Evolutionary conservation across 1,139 yeast species (phyloP), one percentile per base, ranked within the genome.

Genomic region (Sugiyamaella novakii): DNA sequence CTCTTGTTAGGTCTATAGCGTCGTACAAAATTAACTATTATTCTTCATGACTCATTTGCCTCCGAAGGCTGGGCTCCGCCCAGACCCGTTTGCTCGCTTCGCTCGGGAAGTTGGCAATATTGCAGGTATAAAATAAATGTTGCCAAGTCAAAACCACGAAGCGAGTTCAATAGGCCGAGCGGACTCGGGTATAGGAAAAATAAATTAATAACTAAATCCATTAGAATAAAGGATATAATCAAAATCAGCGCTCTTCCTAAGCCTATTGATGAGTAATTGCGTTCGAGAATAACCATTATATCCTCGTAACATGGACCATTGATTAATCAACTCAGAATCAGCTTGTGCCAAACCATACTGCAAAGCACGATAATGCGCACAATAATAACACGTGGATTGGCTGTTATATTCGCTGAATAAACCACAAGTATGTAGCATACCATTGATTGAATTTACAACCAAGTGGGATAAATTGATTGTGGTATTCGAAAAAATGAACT

Each of bases 371-470:
- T 38, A 38, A 25, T 38, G 21, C 5, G 33, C 33, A 12, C 33
- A 24, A 11, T 22, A 15, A 24, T 38, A 38, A 10, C 33, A 25
- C 24, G 19, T 17, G 14, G 42, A 19, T 3, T 8, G 25, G 22
- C 12, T n/a, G 33, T 25, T 28, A 33, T 27, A 38, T 12, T 27
- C 33, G 5, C 42, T 33, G 29, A 15, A 38, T 25, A 19, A 25
- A 7, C 14, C 11, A 10, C 21, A 38, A 25, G 24, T 38, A 38
- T 25, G 28, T 25, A 3, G 33, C 42, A 19, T 38, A 38, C 33
- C 42, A 38, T 11, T 17, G 42, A 25, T 38, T 33, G 42, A 38
- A 38, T 25, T 21, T 27, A 17, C 28, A 38, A 11, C 42, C 42
- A 5, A 33, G 42, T 5, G 42, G 42, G 2, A 38, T 38, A 25